These are phyloP conservation scores for Beta lomatogona DNA, from an alignment of 179 eudicot genomes.

Conservation along the genomic window DNA sequence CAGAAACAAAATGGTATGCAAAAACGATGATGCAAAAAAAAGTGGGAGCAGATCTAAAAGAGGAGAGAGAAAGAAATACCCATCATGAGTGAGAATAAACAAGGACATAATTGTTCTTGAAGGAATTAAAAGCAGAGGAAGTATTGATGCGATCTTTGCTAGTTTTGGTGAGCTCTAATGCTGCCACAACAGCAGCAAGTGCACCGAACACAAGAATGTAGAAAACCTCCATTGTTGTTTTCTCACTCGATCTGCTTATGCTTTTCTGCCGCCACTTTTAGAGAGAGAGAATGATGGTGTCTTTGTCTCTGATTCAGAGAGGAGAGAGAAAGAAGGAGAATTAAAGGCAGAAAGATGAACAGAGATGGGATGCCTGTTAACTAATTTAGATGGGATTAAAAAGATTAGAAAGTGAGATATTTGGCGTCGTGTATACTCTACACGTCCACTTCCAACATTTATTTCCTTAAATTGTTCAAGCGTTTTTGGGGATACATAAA, in stretches of 20 bases:
- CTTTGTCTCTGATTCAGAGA: background rate
- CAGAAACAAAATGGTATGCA: background rate
- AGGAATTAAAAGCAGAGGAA: conserved; percentile 61
- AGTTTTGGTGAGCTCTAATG: conserved; percentile 69
- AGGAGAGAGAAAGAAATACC: conserved; percentile 37
- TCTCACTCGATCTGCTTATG: conserved; percentile 11
- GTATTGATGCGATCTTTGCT: conserved; percentile 78
- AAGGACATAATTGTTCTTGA: conserved; percentile 76
- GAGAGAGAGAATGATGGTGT: conserved; percentile 4
- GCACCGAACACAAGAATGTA: conserved; percentile 68
- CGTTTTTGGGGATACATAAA: no score
- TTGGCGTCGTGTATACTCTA: conserved; percentile 1
- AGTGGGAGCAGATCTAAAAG: conserved; percentile 20
- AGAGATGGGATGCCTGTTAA: background rate
- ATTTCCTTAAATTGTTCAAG: no score
- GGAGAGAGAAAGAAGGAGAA: background rate
- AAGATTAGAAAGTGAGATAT: background rate
- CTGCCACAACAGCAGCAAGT: conserved; percentile 61
- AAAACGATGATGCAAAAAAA: background rate
- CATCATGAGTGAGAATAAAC: conserved; percentile 97
- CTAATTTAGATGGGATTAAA: background rate
- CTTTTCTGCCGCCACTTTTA: background rate
- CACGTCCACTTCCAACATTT: no score
- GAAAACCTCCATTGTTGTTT: conserved; percentile 61
- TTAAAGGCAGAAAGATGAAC: background rate